Evolutionary conservation across 495 filamentous ascomycete genomes (phyloP), one percentile per base, ranked within the genome.

Genomic region (Aspergillus mulundensis): DNA sequence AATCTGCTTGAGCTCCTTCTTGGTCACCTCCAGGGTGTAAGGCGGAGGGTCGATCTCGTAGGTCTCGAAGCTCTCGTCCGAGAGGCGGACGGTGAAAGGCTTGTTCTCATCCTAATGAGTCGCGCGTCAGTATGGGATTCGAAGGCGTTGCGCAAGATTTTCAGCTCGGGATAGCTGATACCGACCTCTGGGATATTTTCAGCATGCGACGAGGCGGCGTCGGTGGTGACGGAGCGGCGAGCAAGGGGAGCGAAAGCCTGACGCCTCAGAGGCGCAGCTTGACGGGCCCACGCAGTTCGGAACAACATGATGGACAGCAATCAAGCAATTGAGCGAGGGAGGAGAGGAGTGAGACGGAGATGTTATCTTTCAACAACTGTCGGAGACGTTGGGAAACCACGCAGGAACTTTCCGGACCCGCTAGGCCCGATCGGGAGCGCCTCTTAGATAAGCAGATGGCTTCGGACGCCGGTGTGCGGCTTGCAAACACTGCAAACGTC

Each of bases 61-160:
- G 56, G 92, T 97, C 82, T 98, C 94, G 81, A 97, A 98, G 80
- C 89, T 91, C 87, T 97, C 93, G 64, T 95, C 87, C 68, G 90
- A 95, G 71, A 98, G 87, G 54, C 82, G 84, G 71, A 98, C 85
- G 59, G 87, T 86, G 81, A 98, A 98, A 47, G 85, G 86, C 80
- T 97, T 87, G 65, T 96, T 89, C 74, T 97, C 94, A 72, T 90
- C 87, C 92, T 96, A 54, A 36, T 21, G 46, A 45, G 63, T 51
- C 39, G 30, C 42, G 45, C 28, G 60, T 76, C 48, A 79, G 69
- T 58, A 62, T 25, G 39, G 49, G 49, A 11, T 30, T 44, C 44
- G 36, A 42, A 32, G 14, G 2, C 16, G 16, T 28, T 38, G 28
- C 32, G 53, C 43, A 32, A 14, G 32, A 30, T 40, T 49, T 49